Evolutionary conservation across 331 rosid species (phyloP).

Genomic region (Stylosanthes scabra): DNA sequence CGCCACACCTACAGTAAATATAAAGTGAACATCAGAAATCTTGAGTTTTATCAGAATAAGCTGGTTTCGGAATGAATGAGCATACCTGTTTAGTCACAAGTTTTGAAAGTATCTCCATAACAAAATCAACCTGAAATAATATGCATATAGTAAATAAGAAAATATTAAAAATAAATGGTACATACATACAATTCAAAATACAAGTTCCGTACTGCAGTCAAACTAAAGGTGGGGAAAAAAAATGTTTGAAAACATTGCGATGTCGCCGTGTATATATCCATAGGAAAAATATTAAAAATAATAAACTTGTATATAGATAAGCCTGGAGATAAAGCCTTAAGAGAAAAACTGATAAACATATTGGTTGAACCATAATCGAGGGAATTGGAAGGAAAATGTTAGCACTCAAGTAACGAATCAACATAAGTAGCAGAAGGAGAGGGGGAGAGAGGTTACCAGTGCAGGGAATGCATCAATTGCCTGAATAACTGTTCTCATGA

Average conservation of each 20-base stretch:
- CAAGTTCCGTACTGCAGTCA: not conserved
- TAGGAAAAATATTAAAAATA: not conserved
- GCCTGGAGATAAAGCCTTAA: slow-evolving; percentile 24
- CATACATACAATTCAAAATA: not conserved
- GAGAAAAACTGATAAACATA: not conserved
- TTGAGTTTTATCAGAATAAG: slow-evolving; percentile 14
- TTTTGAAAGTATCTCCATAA: slow-evolving; percentile 97
- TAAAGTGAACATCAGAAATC: slow-evolving; percentile 41
- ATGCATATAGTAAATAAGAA: not conserved
- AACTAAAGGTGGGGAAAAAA: not conserved
- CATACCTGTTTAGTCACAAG: slow-evolving; percentile 90
- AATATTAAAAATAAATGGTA: not conserved
- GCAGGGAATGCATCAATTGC: slow-evolving; percentile 97
- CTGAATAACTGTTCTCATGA: slow-evolving; percentile 99
- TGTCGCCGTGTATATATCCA: not conserved
- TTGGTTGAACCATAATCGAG: not conserved
- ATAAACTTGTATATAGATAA: not conserved
- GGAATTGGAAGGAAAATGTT: not conserved
- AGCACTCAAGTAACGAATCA: slow-evolving; percentile 19
- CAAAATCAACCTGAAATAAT: slow-evolving; percentile 85
- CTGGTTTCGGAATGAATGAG: slow-evolving; percentile 18
- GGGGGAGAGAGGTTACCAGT: slow-evolving; percentile 58
- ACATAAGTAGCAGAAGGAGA: slow-evolving; percentile 25
- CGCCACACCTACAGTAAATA: slow-evolving; percentile 83
- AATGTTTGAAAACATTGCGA: not conserved